Percentiles rank a stretch among this genome's conserved stretches.
These are phyloP conservation scores for Pugionium cornutum DNA, from an alignment of 345 rosid genomes.

Conservation along the genomic window DNA sequence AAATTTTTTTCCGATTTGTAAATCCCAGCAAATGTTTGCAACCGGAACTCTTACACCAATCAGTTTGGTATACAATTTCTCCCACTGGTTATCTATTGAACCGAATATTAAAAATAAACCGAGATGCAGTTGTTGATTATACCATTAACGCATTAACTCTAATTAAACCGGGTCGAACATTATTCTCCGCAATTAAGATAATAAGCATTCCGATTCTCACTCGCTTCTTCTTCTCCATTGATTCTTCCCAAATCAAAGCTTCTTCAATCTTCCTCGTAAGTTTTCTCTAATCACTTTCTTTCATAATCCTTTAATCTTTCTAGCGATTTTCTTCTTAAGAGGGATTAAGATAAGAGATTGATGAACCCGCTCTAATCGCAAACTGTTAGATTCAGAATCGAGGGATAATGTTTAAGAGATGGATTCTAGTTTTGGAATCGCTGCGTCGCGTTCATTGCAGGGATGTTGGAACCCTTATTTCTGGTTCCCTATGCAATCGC, in stretches of 20 bases:
- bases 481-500: not conserved
- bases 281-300: conserved; percentile 1
- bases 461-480: conserved; percentile 11
- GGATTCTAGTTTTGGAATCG: conserved; percentile 1
- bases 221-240: conserved; percentile 16
- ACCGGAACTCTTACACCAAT: no score
- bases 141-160: conserved; percentile 9
- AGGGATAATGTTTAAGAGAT: conserved; percentile 32
- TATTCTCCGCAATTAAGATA: not conserved
- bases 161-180: conserved; percentile 17
- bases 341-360: not conserved
- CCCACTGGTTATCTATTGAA: not conserved
- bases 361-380: not conserved
- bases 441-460: conserved; percentile 7
- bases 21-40: no score
- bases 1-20: no score
- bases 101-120: conserved; percentile 1
- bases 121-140: not conserved
- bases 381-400: not conserved
- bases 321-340: not conserved
- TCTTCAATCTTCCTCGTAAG: conserved; percentile 34
- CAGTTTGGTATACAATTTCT: no score
- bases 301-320: not conserved
- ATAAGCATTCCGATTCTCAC: not conserved
- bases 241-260: conserved; percentile 7